Evolutionary conservation across 192 early-diverging fungal genomes (phyloP).

Genomic region (Rhizoclosmatium sp.): DNA sequence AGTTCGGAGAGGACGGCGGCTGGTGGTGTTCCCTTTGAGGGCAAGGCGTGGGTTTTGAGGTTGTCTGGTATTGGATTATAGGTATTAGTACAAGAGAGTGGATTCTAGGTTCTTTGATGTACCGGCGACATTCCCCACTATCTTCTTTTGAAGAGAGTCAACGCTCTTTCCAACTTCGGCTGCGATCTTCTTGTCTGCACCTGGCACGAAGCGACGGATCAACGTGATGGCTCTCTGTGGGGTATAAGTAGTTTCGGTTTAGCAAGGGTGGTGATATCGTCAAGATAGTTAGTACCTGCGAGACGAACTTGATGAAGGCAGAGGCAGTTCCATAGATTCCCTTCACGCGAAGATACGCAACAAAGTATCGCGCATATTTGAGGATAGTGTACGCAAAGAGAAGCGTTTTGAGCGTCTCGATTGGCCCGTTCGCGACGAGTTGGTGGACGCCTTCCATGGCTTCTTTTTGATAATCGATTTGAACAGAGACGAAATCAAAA

Average conservation of each 20-base stretch:
- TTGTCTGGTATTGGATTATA: not conserved
- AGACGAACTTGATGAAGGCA: conserved; percentile 51
- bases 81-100: not conserved
- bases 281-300: conserved; percentile 51
- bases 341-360: conserved; percentile 49
- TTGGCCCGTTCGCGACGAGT: not conserved
- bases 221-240: conserved; percentile 32
- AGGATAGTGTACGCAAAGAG: conserved; percentile 10
- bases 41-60: conserved; percentile 70
- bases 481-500: too few species aligned
- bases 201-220: conserved; percentile 46
- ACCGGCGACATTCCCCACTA: conserved; percentile 69
- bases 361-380: not conserved
- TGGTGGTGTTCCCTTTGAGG: conserved; percentile 68
- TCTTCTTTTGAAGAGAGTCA: conserved; percentile 80
- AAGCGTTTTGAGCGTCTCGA: conserved; percentile 18
- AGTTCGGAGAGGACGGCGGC: conserved; percentile 70
- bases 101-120: conserved; percentile 30
- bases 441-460: not conserved
- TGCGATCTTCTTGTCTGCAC: conserved; percentile 72
- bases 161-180: conserved; percentile 80
- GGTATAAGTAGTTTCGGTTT: not conserved
- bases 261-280: not conserved
- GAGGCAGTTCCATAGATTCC: conserved; percentile 60
- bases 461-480: too few species aligned